Base-by-base conservation (phyloP, 1,284 basidiomycete species). In the Ganoderma multipileum region DNA sequence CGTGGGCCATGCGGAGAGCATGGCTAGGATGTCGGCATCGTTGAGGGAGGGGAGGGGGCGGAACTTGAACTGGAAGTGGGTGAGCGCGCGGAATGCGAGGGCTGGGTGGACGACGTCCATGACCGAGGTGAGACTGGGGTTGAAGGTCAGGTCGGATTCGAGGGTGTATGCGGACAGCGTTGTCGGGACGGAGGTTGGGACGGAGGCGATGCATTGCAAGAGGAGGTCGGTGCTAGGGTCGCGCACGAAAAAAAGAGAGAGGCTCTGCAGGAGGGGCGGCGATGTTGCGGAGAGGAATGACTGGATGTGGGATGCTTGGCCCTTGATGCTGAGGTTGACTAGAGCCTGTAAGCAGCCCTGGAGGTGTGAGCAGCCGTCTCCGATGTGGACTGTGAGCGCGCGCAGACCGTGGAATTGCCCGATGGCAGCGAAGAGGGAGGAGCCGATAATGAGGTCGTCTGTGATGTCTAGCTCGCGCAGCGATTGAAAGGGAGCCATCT, bases 1-100 rank as follows among this genome's bases (percentile, higher is more conserved):
- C 1, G 28, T 3, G 16, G 59, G 64, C 64, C 64, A 66, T 2
- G 64, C 64, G 18, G 39, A 36, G 47, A 66, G 47, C 47, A 66
- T 66, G 30, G n/a, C 8, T 3, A 20, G 36, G 8, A 66, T 50
- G 30, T 54, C 59, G 7, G 20, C 58, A 26, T 66, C 59, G 52
- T 14, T 36, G 59, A 61, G 36, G 41, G 36, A 23, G 4, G 23
- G 33, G 20, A 41, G 38, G 16, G 38, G 38, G 0, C 12, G 7
- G 59, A 60, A 12, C 38, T 23, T 20, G 57, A 59, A 11, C 20
- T 0, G 1, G 39, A 61, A 39, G 39, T 0, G 2, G 0, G 26
- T 23, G 59, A 61, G 59, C n/a, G 14, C n/a, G 7, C 26, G 39
- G 8, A 44, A 28, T 18, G 26, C 26, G 39, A 61, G 26, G 7